Evolutionary conservation across 208 protist genomes (phyloP), one percentile per base, ranked within the genome.

Genomic region (Balamuthia mandrillaris): DNA sequence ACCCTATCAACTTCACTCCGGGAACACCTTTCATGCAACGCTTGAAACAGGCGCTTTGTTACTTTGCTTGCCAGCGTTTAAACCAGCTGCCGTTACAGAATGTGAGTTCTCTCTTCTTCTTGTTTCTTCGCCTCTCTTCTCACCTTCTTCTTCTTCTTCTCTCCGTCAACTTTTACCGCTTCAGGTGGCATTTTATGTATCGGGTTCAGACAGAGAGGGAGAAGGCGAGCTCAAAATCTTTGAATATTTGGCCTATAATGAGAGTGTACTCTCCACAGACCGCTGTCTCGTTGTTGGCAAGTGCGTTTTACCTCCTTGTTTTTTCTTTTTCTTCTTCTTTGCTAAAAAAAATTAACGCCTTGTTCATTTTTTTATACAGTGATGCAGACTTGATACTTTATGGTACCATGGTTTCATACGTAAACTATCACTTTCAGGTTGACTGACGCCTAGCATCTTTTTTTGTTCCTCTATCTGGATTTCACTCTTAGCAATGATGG

Each of bases 161-260:
- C n/a, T n/a, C n/a, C n/a, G n/a, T n/a, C n/a, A n/a, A n/a, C n/a
- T n/a, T n/a, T n/a, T n/a, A n/a, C n/a, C n/a, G n/a, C n/a, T n/a
- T n/a, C n/a, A n/a, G n/a, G n/a, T n/a, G n/a, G n/a, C n/a, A n/a
- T n/a, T 82, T 27, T 31, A 65, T 31, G 21, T 82, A 14, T 82
- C 74, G n/a, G 74, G 74, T 31, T 82, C 74, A 2, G 74, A 82
- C 31, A 24, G 74, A 14, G 9, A 14, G 41, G 74, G 74, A 45
- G 74, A 82, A 33, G 52, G 52, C 24, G 74, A 82, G 35, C 51
- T 65, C 39, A 82, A 82, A 37, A 82, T 82, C 27, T 82, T 82
- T 18, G 74, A 82, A 31, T 52, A 82, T 52, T 65, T 82, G 39
- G 74, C 74, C 21, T 12, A 45, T 37, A 82, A 45, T 9, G 21